These are phyloP conservation scores for Begonia loranthoides DNA, from an alignment of 306 rosid genomes.

Conservation along the genomic window DNA sequence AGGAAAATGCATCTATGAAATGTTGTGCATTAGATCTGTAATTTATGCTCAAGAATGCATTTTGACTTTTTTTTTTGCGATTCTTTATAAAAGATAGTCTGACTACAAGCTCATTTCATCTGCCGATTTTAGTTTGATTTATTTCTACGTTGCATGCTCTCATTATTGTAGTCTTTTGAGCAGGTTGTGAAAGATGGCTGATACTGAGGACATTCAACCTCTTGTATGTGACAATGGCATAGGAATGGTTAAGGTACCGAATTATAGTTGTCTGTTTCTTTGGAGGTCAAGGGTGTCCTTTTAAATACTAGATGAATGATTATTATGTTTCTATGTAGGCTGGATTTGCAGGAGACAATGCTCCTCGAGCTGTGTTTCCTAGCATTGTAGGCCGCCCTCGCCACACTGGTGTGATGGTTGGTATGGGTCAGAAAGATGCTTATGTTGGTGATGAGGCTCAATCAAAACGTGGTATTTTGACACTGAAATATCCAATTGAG, in stretches of 20 bases:
- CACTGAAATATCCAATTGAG: constrained; percentile 92
- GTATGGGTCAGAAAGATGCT: constrained; percentile 99
- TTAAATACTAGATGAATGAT: constrained; percentile 7
- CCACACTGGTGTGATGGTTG: constrained; percentile 99
- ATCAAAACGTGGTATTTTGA: constrained; percentile 89
- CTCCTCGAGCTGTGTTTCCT: constrained; percentile 98
- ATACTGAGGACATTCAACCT: constrained; percentile 90
- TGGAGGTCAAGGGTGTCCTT: neutral
- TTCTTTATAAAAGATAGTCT: no score
- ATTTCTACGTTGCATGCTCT: neutral
- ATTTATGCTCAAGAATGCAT: no score
- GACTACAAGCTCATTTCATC: no score
- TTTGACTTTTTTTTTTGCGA: no score
- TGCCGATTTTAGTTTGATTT: neutral
- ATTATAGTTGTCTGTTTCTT: neutral
- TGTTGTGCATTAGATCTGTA: no score
- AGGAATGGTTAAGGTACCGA: constrained; percentile 95
- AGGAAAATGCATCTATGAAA: constrained; percentile 24
- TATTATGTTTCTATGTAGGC: constrained; percentile 33
- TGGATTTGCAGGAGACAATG: constrained; percentile 99
- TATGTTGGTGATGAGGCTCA: constrained; percentile 99
- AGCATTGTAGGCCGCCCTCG: constrained; percentile 99
- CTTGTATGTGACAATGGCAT: constrained; percentile 98
- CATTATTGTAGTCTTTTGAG: constrained; percentile 3
- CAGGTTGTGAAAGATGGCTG: constrained; percentile 77